Base-by-base conservation (phyloP, 2,329 filamentous ascomycete genomes). In the Diplodia intermedia region DNA sequence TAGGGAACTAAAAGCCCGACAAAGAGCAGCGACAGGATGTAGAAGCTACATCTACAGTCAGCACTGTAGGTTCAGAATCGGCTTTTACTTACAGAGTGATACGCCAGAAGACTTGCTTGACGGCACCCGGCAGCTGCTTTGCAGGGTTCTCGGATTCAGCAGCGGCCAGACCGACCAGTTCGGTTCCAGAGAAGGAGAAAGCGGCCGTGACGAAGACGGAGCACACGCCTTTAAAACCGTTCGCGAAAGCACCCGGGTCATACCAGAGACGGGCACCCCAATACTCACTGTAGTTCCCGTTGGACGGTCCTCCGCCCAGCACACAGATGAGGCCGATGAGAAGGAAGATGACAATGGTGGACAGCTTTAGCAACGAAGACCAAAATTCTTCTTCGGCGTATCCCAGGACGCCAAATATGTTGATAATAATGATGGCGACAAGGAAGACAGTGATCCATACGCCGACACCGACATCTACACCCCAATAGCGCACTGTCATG, bases 81-180 rank as follows among this genome's bases (percentile, higher is more conserved):
- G 1, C 57, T 4, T 47, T 8, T 6, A 47, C 43, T 50, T 33
- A 62, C 57, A 75, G 85, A 3, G 89, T 88, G 75, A 97, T 97
- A 74, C 94, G 90, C 93, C 94, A 97, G 80, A 97, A 97, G 52
- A 97, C 93, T 79, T 97, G 94, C 80, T 97, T 97, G 75, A 96
- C 89, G 29, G 94, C 94, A 0, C 90, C 94, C 0, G 94, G 94
- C 0, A 98, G 85, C 1, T 91, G 93, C 78, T 96, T 93, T 70
- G 91, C 86, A 4, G 91, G 91, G 75, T 93, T 93, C 29, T 86
- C 89, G 0, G 91, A 91, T 79, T 94, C 91, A 31, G 91, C 91
- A 4, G 91, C 91, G 9, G 91, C 90, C 9, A 94, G 85, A 68
- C 91, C 91, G 54, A 93, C 90, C 20, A 93, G 83, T 76, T 94